Evolutionary conservation across 495 filamentous ascomycete species (phyloP), one percentile per base, ranked within the genome.

Genomic region (Trichoderma reesei): DNA sequence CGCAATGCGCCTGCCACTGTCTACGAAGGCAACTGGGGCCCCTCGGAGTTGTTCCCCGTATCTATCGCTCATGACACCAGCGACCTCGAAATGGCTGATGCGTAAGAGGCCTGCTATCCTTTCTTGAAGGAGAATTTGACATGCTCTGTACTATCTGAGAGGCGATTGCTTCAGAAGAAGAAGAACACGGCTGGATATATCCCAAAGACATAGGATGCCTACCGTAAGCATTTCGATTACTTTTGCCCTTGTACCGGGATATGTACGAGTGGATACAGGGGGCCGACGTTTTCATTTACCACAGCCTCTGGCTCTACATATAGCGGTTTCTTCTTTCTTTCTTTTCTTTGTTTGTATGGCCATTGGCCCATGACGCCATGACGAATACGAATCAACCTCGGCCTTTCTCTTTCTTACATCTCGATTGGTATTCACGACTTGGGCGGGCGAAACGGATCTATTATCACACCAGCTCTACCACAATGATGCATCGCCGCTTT

Each of bases 11-110:
- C 90, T 36, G 95, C 95, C 31, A 95, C 90, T 10, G 86, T 97
- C 61, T 98, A 87, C 66, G 94, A 98, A 77, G 95, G 94, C 68
- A 92, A 90, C 72, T 98, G 91, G 90, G 94, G 94, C 1, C 94
- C 92, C 16, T 70, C 69, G 4, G 71, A 74, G 33, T 64, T 69
- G 38, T 61, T 66, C 33, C 34, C 67, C 20, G 68, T 60, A 26
- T 68, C 67, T 2, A 61, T 70, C 10, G 71, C 68, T 18, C 59
- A 67, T 44, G 61, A 71, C 18, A 26, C 26, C 26, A 67, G 75
- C 39, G 79, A 82, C 63, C 76, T 78, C 11, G 77, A 76, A 64
- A 82, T 82, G 79, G 80, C 70, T 1, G 79, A 76, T 64, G 76
- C 79, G 59, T 80, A 68, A 77, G 63, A 59, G 33, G 46, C 51